Evolutionary conservation across 2,329 filamentous ascomycete species (phyloP).

Genomic region (Aspergillus sclerotialis): DNA sequence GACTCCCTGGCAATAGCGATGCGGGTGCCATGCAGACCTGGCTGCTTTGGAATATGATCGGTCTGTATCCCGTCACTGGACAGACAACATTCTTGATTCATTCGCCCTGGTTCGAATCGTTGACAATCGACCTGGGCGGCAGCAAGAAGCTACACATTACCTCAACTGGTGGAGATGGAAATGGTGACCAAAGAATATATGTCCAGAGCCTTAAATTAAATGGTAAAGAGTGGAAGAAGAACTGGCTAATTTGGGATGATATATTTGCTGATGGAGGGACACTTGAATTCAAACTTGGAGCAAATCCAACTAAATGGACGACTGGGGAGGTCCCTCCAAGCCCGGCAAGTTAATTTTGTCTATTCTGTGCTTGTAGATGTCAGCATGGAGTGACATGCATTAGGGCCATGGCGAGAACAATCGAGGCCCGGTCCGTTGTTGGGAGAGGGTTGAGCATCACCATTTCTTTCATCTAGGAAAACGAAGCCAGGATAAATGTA

Average conservation of each 20-base stretch:
- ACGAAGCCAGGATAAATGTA: too few species aligned
- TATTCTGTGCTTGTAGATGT: too few species aligned
- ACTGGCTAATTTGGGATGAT: slow-evolving; percentile 61
- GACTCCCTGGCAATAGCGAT: slow-evolving; percentile 64
- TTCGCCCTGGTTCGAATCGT: slow-evolving; percentile 55
- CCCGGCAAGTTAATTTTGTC: slow-evolving; percentile 39
- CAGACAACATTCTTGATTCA: slow-evolving; percentile 62
- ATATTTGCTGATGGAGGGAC: slow-evolving; percentile 58
- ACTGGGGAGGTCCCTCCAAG: slow-evolving; percentile 56
- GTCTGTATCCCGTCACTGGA: slow-evolving; percentile 60
- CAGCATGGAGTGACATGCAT: too few species aligned
- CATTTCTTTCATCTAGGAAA: too few species aligned
- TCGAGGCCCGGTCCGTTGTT: too few species aligned
- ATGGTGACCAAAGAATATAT: slow-evolving; percentile 45
- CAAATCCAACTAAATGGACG: too few species aligned
- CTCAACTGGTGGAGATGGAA: slow-evolving; percentile 41
- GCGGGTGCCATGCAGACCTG: slow-evolving; percentile 67
- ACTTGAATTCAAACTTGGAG: slow-evolving; percentile 58
- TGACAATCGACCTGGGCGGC: slow-evolving; percentile 53
- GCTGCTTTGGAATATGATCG: slow-evolving; percentile 63
- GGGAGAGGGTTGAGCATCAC: too few species aligned
- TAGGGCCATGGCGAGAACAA: too few species aligned
- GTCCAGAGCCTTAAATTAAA: slow-evolving; percentile 63
- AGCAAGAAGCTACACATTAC: slow-evolving; percentile 51
- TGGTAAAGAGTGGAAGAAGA: slow-evolving; percentile 54